These are phyloP conservation scores for Pyricularia sp. DNA, from an alignment of 2,329 filamentous ascomycete species.

Conservation along the genomic window DNA sequence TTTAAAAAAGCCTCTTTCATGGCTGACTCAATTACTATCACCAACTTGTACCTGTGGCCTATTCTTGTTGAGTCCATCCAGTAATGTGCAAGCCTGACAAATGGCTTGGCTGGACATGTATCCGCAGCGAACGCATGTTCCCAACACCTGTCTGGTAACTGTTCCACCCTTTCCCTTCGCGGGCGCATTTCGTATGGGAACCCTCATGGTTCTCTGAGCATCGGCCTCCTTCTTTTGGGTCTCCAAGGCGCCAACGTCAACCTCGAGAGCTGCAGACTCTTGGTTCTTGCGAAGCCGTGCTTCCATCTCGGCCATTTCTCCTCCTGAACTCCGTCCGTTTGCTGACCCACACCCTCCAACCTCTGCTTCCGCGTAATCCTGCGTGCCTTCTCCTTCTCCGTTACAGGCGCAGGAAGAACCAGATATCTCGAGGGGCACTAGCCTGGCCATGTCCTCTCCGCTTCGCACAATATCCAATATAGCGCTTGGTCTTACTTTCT, in stretches of 20 bases:
- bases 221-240: slow-evolving; percentile 21
- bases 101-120: slow-evolving; percentile 92
- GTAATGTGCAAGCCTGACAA: slow-evolving; percentile 85
- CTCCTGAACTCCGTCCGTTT: slow-evolving; percentile 56
- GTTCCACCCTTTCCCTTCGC: slow-evolving; percentile 16
- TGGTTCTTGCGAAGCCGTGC: slow-evolving; percentile 59
- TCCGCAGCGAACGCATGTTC: slow-evolving; percentile 78
- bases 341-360: slow-evolving; percentile 65
- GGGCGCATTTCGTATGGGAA: slow-evolving; percentile 14
- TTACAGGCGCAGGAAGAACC: slow-evolving; percentile 35
- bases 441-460: slow-evolving; percentile 87
- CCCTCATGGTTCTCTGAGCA: slow-evolving; percentile 14
- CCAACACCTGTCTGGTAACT: slow-evolving; percentile 60
- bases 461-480: slow-evolving; percentile 92
- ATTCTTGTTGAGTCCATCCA: slow-evolving; percentile 86
- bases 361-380: slow-evolving; percentile 13
- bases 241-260: slow-evolving; percentile 49
- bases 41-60: slow-evolving; percentile 44
- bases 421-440: slow-evolving; percentile 57
- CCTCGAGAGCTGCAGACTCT: slow-evolving; percentile 49
- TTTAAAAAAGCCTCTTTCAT: background rate
- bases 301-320: slow-evolving; percentile 79
- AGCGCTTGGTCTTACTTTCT: slow-evolving; percentile 85
- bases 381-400: slow-evolving; percentile 23
- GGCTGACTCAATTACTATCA: background rate